Evolutionary conservation across 257 asterid genomes (phyloP), one percentile per base, ranked within the genome.

Genomic region (Solanum acaule): DNA sequence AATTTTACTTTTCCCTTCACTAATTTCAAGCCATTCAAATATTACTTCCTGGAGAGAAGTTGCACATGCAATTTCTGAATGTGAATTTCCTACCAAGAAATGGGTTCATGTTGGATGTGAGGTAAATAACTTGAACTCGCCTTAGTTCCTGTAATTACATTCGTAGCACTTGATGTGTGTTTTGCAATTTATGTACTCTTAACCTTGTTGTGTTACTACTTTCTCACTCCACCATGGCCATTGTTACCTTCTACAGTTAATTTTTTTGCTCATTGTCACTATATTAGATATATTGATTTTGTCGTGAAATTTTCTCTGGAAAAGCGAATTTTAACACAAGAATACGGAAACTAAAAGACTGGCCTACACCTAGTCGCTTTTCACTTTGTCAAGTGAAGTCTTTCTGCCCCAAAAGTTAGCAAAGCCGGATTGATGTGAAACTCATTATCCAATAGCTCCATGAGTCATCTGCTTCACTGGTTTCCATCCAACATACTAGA

Each of bases 91-190:
- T 14, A 5, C 89, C 88, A 91, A 90, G 89, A 94, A 90, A 90
- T 96, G 99, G 99, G 95, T 95, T 91, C 99, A 96, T 91, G 92
- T 96, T 87, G 98, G 98, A 91, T 96, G 98, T 78, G 96, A 94
- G 98, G 99, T 96, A 93, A 88, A 83, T 14, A 25, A 25, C 67
- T 61, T 76, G 44, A 33, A 82, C 70, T 31, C 8, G 3, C 14
- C 40, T 27, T 79, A 27, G 25, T 79, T 79, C 67, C 40, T 79
- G 27, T 59, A 27, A 16, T 79, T 27, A 44, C 29, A 82, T 49
- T 49, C 71, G 3, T 82, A 29, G 71, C 71, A 46, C 31, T 82
- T 82, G 70, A 82, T 82, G 71, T 37, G n/a, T 49, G 29, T 29
- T 82, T 82, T 82, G 20, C 70, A 31, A 31, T 82, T 82, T 49